Percentiles rank a stretch among this genome's conserved stretches.
Conservation (phyloP, 148 eudicot species). For the Rheum nobile region DNA sequence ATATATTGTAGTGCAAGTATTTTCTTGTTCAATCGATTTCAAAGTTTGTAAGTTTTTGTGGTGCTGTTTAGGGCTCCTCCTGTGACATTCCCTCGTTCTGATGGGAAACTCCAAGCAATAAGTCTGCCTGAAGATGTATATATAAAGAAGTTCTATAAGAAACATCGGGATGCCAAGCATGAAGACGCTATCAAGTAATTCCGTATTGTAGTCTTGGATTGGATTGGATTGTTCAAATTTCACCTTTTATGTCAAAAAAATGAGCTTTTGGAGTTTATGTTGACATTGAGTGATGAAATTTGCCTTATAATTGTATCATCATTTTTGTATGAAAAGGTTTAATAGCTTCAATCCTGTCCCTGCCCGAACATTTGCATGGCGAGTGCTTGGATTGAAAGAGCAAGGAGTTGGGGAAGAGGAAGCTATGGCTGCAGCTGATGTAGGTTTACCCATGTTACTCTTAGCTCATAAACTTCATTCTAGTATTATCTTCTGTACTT, state of each 20-base stretch:
- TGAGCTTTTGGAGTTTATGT: too few species aligned
- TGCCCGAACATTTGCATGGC: constrained; percentile 61
- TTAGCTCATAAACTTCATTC: too few species aligned
- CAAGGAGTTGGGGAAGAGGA: constrained; percentile 64
- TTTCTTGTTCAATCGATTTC: too few species aligned
- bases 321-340: not conserved
- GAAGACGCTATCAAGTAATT: constrained; percentile 78
- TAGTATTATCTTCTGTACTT: too few species aligned
- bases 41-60: not conserved
- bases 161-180: constrained; percentile 61
- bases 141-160: constrained; percentile 51
- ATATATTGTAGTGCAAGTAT: too few species aligned
- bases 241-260: too few species aligned
- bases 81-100: constrained; percentile 65
- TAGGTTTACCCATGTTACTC: constrained; percentile 19
- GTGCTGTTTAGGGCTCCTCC: constrained; percentile 67
- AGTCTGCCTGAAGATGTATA: constrained; percentile 73
- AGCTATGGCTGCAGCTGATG: constrained; percentile 84
- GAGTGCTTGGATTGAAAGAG: constrained; percentile 74
- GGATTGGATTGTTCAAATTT: too few species aligned
- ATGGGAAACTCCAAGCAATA: too few species aligned
- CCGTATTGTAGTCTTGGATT: too few species aligned
- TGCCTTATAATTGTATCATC: not conserved
- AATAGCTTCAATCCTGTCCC: constrained; percentile 35
- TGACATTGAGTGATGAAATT: too few species aligned